Evolutionary conservation across 768 basidiomycete species (phyloP), one percentile per base, ranked within the genome.

Genomic region (Boletus subcaerulescens): DNA sequence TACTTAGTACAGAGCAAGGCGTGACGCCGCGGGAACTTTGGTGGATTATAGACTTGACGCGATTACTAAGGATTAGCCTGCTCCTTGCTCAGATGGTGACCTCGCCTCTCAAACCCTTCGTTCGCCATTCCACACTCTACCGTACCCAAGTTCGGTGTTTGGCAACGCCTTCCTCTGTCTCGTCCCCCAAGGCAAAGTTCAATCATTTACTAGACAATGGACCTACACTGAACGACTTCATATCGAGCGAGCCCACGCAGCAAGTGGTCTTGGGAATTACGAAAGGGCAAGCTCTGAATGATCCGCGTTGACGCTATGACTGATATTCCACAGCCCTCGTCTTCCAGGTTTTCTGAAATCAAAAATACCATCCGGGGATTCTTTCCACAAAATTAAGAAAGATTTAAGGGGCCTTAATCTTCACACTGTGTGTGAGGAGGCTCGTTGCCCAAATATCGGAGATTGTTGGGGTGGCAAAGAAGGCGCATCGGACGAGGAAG

Each of bases 401-500:
- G 97, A 99, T 71, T 79, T 99, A 14, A 79, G 97, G 49, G 96
- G 95, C 2, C 80, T 99, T 3, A 83, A 83, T 9, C 76, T 99
- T 45, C 93, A 97, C 65, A 99, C 97, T 0, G 97, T 99, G 3
- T 99, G 97, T 65, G 97, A 99, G 72, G 97, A 99, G 70, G 97
- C 97, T 35, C 82, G 95, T 58, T 99, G 97, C 77, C 97, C 97
- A 0, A 99, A 99, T 65, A 98, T 99, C 52, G 97, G 96, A n/a
- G 96, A 98, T 66, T 99, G 97, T 65, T 99, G 97, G 97, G 93
- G 97, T 40, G 94, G 94, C 10, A 86, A 85, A 64, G 77, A 81
- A 32, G 82, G 78, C 45, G 77, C 71, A 40, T 83, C 81, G 8
- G 84, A 86, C 49, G 81, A 80, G 54, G 89, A 90, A 52, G 87